Evolutionary conservation across 441 rosid species (phyloP), one percentile per base, ranked within the genome.

Genomic region (Erodium trifolium): DNA sequence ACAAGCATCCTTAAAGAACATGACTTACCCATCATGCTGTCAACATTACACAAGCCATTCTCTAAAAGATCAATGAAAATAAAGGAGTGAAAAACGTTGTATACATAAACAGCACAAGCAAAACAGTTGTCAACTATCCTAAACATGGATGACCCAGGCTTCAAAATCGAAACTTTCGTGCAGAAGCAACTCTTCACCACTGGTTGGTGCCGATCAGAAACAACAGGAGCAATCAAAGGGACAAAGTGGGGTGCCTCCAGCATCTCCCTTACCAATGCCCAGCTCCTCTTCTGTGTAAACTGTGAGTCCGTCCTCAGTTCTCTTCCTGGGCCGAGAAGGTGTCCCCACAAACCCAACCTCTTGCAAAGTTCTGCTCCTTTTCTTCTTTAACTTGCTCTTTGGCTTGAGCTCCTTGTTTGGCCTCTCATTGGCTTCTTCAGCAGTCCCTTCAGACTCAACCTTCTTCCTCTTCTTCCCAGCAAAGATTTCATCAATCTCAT

Each of bases 231-330:
- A 55, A 55, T 55, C 62, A 76, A 91, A 93, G 8, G 94, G 96
- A 69, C 98, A 93, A 67, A 86, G 88, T 9, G 71, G 82, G 0
- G 96, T 86, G 60, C 68, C 70, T 73, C 97, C 97, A 63, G 84
- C 87, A 23, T 84, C 79, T 13, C 82, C 43, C 14, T 72, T 83
- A 41, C 68, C 82, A 55, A 93, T 65, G 76, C 92, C 83, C 77
- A 93, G 78, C 77, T 93, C 99, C 19, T 83, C 93, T 76, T 85
- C 91, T 0, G 90, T 72, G 73, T 81, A 89, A 35, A 87, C 41
- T 3, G 71, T 51, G 1, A 85, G 49, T 17, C 93, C 96, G 63
- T 85, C 89, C 4, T 53, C 80, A 0, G 93, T 91, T 68, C 55
- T 86, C 82, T 76, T 88, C 49, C 86, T 76, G 2, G 83, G 49